phyloP scores from a whole-genome alignment of 2,329 filamentous ascomycete genomes.

The Talaromyces amestolkiae region DNA sequence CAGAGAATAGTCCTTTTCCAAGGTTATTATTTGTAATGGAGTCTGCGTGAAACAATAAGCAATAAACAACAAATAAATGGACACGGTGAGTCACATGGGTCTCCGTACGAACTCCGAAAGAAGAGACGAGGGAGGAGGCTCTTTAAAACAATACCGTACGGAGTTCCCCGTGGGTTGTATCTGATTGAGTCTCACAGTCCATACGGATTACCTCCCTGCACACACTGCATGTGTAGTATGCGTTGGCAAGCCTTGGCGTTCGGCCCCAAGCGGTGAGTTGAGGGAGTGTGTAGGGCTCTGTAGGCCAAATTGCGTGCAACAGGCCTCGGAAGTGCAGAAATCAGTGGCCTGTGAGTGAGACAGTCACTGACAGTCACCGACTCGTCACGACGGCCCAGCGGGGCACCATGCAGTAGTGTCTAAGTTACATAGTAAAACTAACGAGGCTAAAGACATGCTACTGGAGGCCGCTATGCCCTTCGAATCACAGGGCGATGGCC shows the following conservation, averaged over 20 bases:
- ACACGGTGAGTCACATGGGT: neutral
- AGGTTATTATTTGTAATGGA: neutral
- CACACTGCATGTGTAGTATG: slow-evolving; percentile 8
- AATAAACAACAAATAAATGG: neutral
- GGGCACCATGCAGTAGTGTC: slow-evolving; percentile 1
- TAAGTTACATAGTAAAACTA: neutral
- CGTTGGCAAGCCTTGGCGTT: slow-evolving; percentile 14
- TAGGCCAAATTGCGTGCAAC: neutral
- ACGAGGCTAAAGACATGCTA: neutral
- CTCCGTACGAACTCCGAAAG: neutral
- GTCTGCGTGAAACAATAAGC: neutral
- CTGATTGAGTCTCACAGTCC: neutral
- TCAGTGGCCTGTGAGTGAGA: neutral
- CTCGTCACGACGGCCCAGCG: neutral
- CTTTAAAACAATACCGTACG: neutral
- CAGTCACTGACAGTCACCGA: slow-evolving; percentile 6
- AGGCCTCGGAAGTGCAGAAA: neutral
- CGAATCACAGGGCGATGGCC: neutral
- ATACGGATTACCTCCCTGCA: neutral
- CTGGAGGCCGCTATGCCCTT: slow-evolving; percentile 4
- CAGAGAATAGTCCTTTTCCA: too few relatives aligned
- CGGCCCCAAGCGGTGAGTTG: slow-evolving; percentile 8
- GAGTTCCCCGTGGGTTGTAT: neutral
- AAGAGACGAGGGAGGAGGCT: neutral
- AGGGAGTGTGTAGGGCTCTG: neutral